These are phyloP conservation scores for Ananas comosus DNA, from an alignment of 176 grass and related monocot species.

Conservation along the genomic window DNA sequence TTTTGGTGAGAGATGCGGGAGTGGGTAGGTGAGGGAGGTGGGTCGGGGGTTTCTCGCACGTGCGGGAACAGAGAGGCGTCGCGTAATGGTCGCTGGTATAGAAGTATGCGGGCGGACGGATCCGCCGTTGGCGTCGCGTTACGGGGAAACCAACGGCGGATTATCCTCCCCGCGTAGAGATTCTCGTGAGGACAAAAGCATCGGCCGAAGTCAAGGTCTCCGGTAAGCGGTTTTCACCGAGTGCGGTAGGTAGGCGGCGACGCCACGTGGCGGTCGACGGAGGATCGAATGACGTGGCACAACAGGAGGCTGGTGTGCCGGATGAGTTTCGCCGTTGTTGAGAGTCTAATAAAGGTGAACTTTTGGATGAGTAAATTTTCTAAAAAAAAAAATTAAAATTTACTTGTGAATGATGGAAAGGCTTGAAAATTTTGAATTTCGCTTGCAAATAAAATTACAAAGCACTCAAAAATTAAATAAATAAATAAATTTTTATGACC, in stretches of 20 bases:
- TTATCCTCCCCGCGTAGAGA: not conserved
- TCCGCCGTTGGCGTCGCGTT: not conserved
- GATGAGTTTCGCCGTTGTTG: not conserved
- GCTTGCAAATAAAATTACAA: too few relatives aligned
- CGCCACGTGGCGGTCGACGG: not conserved
- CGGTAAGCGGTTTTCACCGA: not conserved
- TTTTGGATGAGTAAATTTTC: too few relatives aligned
- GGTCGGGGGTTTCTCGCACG: not conserved
- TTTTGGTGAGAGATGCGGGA: not conserved
- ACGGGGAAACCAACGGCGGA: not conserved
- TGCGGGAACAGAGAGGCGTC: not conserved
- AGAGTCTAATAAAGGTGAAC: too few relatives aligned
- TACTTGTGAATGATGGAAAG: too few relatives aligned
- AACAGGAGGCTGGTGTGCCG: not conserved
- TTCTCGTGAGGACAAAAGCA: not conserved
- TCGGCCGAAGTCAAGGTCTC: not conserved
- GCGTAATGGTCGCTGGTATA: not conserved
- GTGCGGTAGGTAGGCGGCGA: not conserved
- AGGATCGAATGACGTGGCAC: not conserved
- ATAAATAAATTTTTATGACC: too few relatives aligned
- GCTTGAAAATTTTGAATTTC: too few relatives aligned
- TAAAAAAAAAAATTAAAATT: too few relatives aligned
- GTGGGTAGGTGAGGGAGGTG: not conserved
- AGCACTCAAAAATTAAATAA: too few relatives aligned
- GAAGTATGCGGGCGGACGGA: not conserved